A percentile compares a stretch with the other conserved stretches of the same genome.
Conservation (phyloP, 306 rosid genomes). For the Cucurbita ficifolia region DNA sequence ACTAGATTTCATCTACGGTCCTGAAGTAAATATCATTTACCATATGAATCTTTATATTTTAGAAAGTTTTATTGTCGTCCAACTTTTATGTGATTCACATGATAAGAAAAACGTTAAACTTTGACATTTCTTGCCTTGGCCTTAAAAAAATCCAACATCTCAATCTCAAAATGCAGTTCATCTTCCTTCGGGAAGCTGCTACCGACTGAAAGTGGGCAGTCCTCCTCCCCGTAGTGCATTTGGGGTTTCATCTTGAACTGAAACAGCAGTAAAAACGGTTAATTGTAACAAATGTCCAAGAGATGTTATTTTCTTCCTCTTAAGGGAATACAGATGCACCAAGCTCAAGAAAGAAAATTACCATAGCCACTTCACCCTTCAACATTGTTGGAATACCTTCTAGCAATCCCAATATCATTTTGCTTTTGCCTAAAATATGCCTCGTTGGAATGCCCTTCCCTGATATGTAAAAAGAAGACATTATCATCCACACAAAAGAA, state of each 20-base stretch:
- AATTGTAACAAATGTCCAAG: not conserved
- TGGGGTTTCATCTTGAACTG: slow-evolving; percentile 91
- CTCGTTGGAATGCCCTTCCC: slow-evolving; percentile 66
- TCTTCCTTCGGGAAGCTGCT: slow-evolving; percentile 70
- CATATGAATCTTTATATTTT: not conserved
- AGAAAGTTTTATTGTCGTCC: not conserved
- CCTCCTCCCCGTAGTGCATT: slow-evolving; percentile 83
- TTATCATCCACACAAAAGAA: slow-evolving; percentile 3
- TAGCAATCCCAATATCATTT: slow-evolving; percentile 75
- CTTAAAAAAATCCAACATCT: slow-evolving; percentile 77
- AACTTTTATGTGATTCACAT: not conserved
- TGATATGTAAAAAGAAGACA: slow-evolving; percentile 15
- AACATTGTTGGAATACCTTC: slow-evolving; percentile 93
- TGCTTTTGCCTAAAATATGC: slow-evolving; percentile 80
- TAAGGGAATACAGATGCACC: not conserved
- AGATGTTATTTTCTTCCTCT: slow-evolving; percentile 4
- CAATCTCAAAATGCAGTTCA: slow-evolving; percentile 92
- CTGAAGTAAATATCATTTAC: not conserved
- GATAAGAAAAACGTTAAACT: slow-evolving; percentile 7
- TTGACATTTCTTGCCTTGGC: slow-evolving; percentile 54
- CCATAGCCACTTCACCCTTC: slow-evolving; percentile 95
- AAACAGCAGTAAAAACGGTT: slow-evolving; percentile 11
- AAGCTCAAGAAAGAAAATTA: slow-evolving; percentile 18
- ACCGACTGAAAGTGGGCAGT: slow-evolving; percentile 64
- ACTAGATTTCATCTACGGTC: not conserved